Evolutionary conservation across 805 yeast genomes (phyloP).

Genomic region (Diddensiella transvaalensis): DNA sequence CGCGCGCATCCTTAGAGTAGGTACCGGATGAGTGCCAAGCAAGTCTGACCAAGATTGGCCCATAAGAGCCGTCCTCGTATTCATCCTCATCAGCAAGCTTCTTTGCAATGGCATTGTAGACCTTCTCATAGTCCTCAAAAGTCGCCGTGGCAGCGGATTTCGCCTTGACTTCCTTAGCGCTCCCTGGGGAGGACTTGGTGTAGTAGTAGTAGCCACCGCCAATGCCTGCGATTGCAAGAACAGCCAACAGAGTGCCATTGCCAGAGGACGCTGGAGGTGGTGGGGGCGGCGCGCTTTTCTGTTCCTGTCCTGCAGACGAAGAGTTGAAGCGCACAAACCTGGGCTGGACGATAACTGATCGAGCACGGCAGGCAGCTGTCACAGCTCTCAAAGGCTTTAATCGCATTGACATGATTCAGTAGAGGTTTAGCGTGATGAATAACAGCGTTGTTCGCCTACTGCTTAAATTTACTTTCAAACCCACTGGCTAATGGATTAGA

Average conservation of each 20-base stretch:
- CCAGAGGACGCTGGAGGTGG: slow-evolving; percentile 12
- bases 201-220: slow-evolving; percentile 33
- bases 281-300: slow-evolving; percentile 7
- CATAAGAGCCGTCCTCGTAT: slow-evolving; percentile 67
- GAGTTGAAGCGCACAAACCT: slow-evolving; percentile 4
- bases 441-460: too few species aligned
- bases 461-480: too few species aligned
- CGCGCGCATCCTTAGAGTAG: slow-evolving; percentile 47
- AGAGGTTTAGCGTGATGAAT: too few species aligned
- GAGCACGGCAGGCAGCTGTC: slow-evolving; percentile 2
- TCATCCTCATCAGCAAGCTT: slow-evolving; percentile 42
- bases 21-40: slow-evolving; percentile 87
- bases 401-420: slow-evolving; percentile 7
- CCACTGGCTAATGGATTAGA: background rate
- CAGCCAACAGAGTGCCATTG: slow-evolving; percentile 14
- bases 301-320: background rate
- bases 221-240: slow-evolving; percentile 23
- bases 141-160: slow-evolving; percentile 32
- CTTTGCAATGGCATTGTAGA: slow-evolving; percentile 74
- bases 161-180: slow-evolving; percentile 26
- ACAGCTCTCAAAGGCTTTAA: slow-evolving; percentile 2
- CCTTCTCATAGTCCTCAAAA: slow-evolving; percentile 60
- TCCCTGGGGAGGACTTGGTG: slow-evolving; percentile 29
- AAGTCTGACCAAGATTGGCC: slow-evolving; percentile 67
- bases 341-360: slow-evolving; percentile 1